phyloP scores from a whole-genome alignment of 2,329 filamentous ascomycete genomes.

The Colletotrichum sp. region DNA sequence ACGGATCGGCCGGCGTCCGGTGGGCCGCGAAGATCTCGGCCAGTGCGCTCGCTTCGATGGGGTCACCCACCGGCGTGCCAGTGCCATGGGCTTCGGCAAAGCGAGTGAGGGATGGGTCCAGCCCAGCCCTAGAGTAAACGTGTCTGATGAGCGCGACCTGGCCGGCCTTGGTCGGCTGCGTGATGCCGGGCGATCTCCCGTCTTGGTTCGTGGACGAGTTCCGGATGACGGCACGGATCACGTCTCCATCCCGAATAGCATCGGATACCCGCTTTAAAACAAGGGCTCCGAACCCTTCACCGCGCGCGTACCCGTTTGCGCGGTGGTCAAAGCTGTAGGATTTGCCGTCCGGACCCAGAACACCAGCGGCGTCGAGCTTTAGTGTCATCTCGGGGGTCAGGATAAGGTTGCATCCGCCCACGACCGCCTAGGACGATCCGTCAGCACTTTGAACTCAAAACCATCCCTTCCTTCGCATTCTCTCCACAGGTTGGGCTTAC shows the following conservation, averaged over 20 bases:
- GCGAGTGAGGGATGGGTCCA: conserved; percentile 28
- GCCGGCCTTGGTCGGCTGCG: conserved; percentile 31
- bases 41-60: conserved; percentile 56
- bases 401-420: conserved; percentile 27
- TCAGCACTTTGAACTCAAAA: conserved; percentile 34
- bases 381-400: conserved; percentile 20
- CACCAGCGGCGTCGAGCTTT: conserved; percentile 13
- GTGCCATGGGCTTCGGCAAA: conserved; percentile 57
- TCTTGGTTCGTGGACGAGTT: conserved; percentile 43
- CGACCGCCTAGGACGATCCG: conserved; percentile 34
- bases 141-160: conserved; percentile 40
- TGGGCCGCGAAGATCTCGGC: conserved; percentile 44
- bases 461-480: background rate
- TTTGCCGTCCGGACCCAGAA: conserved; percentile 32
- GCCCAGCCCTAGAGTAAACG: conserved; percentile 34
- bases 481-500: background rate
- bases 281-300: conserved; percentile 54
- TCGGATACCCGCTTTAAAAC: conserved; percentile 54
- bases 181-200: conserved; percentile 46
- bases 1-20: conserved; percentile 37
- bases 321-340: conserved; percentile 36
- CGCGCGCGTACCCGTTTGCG: conserved; percentile 36
- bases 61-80: conserved; percentile 60
- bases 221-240: conserved; percentile 41
- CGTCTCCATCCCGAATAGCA: conserved; percentile 47